Base-by-base conservation (phyloP, 2,329 filamentous ascomycete species). In the Rosellinia necatrix region DNA sequence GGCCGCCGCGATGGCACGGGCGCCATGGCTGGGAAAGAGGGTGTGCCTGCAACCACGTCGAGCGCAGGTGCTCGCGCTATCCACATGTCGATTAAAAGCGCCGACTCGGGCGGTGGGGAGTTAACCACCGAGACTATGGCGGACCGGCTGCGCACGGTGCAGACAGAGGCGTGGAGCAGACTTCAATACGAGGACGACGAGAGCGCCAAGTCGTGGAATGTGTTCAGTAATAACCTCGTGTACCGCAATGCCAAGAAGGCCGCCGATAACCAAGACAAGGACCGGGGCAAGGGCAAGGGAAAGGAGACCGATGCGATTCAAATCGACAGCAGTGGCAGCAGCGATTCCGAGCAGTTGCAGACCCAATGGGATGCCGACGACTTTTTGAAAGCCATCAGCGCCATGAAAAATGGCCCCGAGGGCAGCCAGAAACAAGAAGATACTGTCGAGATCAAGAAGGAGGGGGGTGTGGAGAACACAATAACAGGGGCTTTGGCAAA, bases 151-250 rank as follows among this genome's bases (percentile, higher is more conserved):
- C 85, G 88, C 64, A 76, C 81, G 40, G 91, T 96, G 38, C 90
- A 96, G 75, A 83, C 86, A 49, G 93, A 99, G 71, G 77, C 81
- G 53, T 99, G 94, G 94, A 83, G 85, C 62, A 83, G 81, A 59
- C 82, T 96, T 71, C 80, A 85, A 59, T 97, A 92, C 78, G 81
- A 89, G 48, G 90, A 96, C 70, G 91, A 96, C 71, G 88, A 94
- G 67, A 84, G 86, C 52, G 81, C 86, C 60, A 82, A 85, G 55
- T 87, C 91, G 3, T 96, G 90, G 84, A 81, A 84, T 25, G 81
- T 86, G 27, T 96, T 92, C 72, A 81, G 87, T 55, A 84, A 89
- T 63, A 87, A 85, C 60, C 82, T 96, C 61, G 87, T 90, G 61
- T 77, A 85, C 46, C 67, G 68, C 15, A 59, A 52, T 52, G 49